Percentiles rank a stretch among this genome's conserved stretches.
Evolutionary conservation across 139 green algal genomes (phyloP).

Genomic region (Chlorella sp.): DNA sequence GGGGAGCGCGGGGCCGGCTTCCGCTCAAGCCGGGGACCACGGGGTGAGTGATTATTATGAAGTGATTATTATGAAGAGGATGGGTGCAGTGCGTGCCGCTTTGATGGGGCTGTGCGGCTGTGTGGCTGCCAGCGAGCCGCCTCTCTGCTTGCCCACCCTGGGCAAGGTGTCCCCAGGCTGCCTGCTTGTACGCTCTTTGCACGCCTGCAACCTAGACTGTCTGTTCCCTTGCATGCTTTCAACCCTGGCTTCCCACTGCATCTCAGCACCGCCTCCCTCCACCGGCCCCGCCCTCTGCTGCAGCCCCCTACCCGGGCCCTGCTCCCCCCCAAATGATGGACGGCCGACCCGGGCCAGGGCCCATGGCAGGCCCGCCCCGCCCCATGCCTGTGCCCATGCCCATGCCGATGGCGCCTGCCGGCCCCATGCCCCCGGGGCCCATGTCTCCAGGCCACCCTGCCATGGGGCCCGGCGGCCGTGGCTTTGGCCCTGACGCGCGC

Average conservation of each 20-base stretch:
- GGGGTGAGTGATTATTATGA: slow-evolving; percentile 23
- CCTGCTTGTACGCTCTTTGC: background rate
- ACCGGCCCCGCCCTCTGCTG: background rate
- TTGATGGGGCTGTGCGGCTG: background rate
- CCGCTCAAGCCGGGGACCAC: background rate
- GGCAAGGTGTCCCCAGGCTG: too few species aligned
- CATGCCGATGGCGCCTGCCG: background rate
- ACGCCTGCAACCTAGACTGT: too few species aligned
- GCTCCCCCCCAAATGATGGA: background rate
- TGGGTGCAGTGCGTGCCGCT: background rate
- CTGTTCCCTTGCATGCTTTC: too few species aligned
- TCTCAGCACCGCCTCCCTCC: background rate
- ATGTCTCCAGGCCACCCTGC: background rate
- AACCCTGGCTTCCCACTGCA: too few species aligned
- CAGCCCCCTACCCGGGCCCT: background rate
- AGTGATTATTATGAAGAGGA: too few species aligned
- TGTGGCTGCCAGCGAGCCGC: background rate
- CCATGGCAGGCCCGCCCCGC: background rate
- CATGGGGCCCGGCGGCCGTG: background rate
- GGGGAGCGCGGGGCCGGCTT: background rate
- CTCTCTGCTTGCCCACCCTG: background rate
- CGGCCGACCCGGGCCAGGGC: background rate
- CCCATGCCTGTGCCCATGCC: slow-evolving; percentile 4
- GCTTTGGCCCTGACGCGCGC: background rate
- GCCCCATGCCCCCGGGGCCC: background rate